phyloP scores from a whole-genome alignment of 2,329 filamentous ascomycete genomes.

The Corynespora cassiicola region DNA sequence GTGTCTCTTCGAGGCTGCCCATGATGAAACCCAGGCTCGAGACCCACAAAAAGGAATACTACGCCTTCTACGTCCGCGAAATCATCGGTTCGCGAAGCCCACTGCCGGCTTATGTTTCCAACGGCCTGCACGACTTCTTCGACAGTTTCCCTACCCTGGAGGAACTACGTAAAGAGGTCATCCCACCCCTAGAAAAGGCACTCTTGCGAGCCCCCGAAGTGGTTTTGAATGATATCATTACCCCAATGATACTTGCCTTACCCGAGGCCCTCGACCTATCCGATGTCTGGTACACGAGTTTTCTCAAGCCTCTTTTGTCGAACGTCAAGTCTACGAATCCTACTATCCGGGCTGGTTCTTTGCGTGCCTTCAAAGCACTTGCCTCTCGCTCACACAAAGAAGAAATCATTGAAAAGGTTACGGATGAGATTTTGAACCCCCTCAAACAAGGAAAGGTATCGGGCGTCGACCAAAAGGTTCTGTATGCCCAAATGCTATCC shows the following conservation, averaged over 20 bases:
- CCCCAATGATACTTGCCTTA: slow-evolving; percentile 74
- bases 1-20: slow-evolving; percentile 78
- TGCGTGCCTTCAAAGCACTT: slow-evolving; percentile 76
- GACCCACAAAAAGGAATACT: slow-evolving; percentile 72
- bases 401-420: slow-evolving; percentile 68
- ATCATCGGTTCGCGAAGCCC: slow-evolving; percentile 78
- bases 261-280: slow-evolving; percentile 78
- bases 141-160: slow-evolving; percentile 72
- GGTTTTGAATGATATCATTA: slow-evolving; percentile 79
- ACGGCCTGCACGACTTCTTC: slow-evolving; percentile 84
- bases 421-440: slow-evolving; percentile 78
- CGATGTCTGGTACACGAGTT: slow-evolving; percentile 70
- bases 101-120: slow-evolving; percentile 74
- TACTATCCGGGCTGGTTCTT: slow-evolving; percentile 75
- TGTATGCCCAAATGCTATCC: slow-evolving; percentile 82
- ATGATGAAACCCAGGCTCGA: slow-evolving; percentile 68
- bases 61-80: slow-evolving; percentile 84
- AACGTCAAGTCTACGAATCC: slow-evolving; percentile 91
- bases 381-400: slow-evolving; percentile 67
- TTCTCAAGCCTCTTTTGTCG: slow-evolving; percentile 86
- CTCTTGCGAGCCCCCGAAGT: slow-evolving; percentile 90
- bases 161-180: slow-evolving; percentile 76
- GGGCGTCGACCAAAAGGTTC: slow-evolving; percentile 80
- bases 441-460: slow-evolving; percentile 85
- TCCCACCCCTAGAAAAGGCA: slow-evolving; percentile 86